phyloP scores from a whole-genome alignment of 1,284 basidiomycete genomes.

The Cutaneotrichosporon cyanovorans region DNA sequence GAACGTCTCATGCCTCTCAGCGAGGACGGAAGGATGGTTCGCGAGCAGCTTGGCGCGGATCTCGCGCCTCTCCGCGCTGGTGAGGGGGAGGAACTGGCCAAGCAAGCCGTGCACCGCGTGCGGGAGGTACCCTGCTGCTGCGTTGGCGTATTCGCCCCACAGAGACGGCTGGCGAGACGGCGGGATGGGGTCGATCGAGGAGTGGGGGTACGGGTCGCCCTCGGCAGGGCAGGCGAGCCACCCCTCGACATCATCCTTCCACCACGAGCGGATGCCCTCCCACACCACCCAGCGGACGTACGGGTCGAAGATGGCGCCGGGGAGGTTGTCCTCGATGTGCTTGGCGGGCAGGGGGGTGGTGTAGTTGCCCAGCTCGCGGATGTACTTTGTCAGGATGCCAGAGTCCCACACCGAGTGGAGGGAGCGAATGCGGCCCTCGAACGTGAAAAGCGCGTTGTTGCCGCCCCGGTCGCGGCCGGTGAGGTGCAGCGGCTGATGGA shows the following conservation, averaged over 20 bases:
- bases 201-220: slow-evolving; percentile 45
- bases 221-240: slow-evolving; percentile 62
- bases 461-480: slow-evolving; percentile 77
- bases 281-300: slow-evolving; percentile 77
- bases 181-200: slow-evolving; percentile 14
- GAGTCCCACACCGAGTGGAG: slow-evolving; percentile 82
- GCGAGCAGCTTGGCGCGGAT: slow-evolving; percentile 6
- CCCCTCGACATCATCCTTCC: slow-evolving; percentile 52
- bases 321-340: slow-evolving; percentile 64
- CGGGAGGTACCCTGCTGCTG: slow-evolving; percentile 9
- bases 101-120: slow-evolving; percentile 14
- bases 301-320: slow-evolving; percentile 75
- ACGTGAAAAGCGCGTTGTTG: slow-evolving; percentile 63
- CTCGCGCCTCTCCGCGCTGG: slow-evolving; percentile 1
- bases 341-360: slow-evolving; percentile 56
- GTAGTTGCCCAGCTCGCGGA: slow-evolving; percentile 70
- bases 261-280: slow-evolving; percentile 66
- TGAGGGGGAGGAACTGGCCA: neutral
- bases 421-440: slow-evolving; percentile 57
- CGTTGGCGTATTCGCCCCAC: neutral
- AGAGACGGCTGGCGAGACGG: slow-evolving; percentile 4
- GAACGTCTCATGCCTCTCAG: neutral
- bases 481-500: slow-evolving; percentile 86
- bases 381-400: slow-evolving; percentile 68
- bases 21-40: slow-evolving; percentile 2